A percentile compares a stretch with the other conserved stretches of the same genome.
phyloP scores from a whole-genome alignment of 805 yeast species.

The Brettanomyces sp. region DNA sequence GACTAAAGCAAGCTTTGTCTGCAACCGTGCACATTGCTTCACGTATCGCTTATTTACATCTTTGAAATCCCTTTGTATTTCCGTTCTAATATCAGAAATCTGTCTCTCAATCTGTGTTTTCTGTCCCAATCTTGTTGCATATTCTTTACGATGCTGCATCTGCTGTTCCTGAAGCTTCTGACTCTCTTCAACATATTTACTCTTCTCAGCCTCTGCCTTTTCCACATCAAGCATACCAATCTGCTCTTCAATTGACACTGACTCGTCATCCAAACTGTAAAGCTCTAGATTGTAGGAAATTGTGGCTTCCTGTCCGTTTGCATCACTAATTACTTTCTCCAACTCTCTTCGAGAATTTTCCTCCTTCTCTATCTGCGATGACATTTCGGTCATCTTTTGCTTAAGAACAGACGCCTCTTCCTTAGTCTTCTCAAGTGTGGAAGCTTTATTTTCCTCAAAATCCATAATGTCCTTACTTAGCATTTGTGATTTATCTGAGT shows the following conservation, averaged over 20 bases:
- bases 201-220: conserved; percentile 47
- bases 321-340: conserved; percentile 43
- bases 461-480: conserved; percentile 34
- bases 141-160: conserved; percentile 46
- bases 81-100: conserved; percentile 41
- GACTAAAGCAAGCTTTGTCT: conserved; percentile 64
- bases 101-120: conserved; percentile 75
- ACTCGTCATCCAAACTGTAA: conserved; percentile 36
- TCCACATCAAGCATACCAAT: conserved; percentile 28
- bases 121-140: conserved; percentile 80
- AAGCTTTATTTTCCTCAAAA: conserved; percentile 16
- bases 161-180: conserved; percentile 38
- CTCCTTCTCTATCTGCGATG: conserved; percentile 22
- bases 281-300: conserved; percentile 34
- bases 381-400: conserved; percentile 1
- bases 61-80: conserved; percentile 61
- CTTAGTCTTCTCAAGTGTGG: conserved; percentile 17
- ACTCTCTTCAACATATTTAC: conserved; percentile 52
- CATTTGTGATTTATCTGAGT: conserved; percentile 32
- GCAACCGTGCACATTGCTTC: conserved; percentile 64
- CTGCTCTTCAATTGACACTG: conserved; percentile 13
- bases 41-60: conserved; percentile 57
- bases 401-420: conserved; percentile 18
- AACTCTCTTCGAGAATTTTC: conserved; percentile 58
- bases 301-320: conserved; percentile 52